Base-by-base conservation (phyloP, 495 filamentous ascomycete species). In the Penicillium ochrochloron region DNA sequence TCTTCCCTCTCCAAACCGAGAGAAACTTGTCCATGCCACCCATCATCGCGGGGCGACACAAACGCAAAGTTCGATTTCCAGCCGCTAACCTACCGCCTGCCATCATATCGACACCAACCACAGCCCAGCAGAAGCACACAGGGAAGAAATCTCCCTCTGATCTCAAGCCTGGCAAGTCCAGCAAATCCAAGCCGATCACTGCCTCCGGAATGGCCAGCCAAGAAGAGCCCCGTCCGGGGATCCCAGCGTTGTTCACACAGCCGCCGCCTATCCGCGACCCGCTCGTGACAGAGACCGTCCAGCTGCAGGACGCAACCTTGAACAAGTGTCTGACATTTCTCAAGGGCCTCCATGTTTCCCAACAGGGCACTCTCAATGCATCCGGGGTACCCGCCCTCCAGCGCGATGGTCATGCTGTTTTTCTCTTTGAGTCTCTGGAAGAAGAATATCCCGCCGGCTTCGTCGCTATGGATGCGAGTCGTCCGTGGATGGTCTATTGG, bases 401-500 rank as follows among this genome's bases (percentile, higher is more conserved):
- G 56, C 87, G 90, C 11, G 80, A 86, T 61, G 77, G 82, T 41
- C 95, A 99, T 79, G 80, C 90, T 64, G 75, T 63, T n/a, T 99
- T 94, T 72, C 82, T 97, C 25, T 88, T 88, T 56, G 79, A 84
- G 44, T 80, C 83, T 29, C 78, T 99, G 19, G 82, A 82, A 42
- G 74, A 79, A 19, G 74, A 79, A 19, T 87, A 95, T 60, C 91
- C 93, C 0, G 73, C 81, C 3, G 75, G 76, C 12, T 95, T 89
- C 71, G 85, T 89, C 23, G 78, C 78, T 1, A 82, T 90, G 55
- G 95, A 99, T 79, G 89, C 95, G 17, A 90, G 88, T 68, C 82
- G 95, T 52, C 92, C 95, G 2, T 99, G 95, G 95, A 84, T 97
- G 68, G 77, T 95, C 65, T 98, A 98, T 77, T 99, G 95, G 95